These are phyloP conservation scores for Penicillium antarcticum DNA, from an alignment of 495 filamentous ascomycete genomes.

Conservation along the genomic window DNA sequence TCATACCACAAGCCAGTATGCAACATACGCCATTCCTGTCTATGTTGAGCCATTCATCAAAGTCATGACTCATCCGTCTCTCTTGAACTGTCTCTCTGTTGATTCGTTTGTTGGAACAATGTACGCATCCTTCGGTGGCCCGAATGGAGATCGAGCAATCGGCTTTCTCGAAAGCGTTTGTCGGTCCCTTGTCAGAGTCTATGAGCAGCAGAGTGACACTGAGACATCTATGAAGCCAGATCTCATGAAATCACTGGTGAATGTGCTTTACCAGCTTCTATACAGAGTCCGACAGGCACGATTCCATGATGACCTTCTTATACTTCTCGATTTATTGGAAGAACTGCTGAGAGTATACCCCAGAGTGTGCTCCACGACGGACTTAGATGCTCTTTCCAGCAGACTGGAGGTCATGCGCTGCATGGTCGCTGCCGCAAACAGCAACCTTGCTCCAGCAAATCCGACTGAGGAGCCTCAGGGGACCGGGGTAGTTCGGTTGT, in stretches of 20 bases:
- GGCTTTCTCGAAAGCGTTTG: constrained; percentile 7
- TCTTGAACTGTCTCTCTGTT: constrained; percentile 12
- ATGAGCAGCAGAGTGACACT: background rate
- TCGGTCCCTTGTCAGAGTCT: background rate
- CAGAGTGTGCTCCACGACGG: constrained; percentile 4
- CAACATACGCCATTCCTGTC: background rate
- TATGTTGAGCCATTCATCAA: constrained; percentile 8
- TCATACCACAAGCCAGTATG: background rate
- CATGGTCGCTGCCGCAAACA: constrained; percentile 1
- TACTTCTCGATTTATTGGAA: background rate
- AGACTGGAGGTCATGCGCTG: constrained; percentile 12
- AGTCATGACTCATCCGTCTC: constrained; percentile 12
- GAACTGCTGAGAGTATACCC: background rate
- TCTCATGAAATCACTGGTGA: constrained; percentile 5
- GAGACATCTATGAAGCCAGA: background rate
- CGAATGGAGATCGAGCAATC: constrained; percentile 16
- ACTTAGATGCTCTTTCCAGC: constrained; percentile 7
- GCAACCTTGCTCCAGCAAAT: constrained; percentile 2
- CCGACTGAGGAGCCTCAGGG: background rate
- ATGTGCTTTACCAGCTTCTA: constrained; percentile 8
- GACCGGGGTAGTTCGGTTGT: background rate
- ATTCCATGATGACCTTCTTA: constrained; percentile 7
- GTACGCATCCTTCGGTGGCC: constrained; percentile 8
- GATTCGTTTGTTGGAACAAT: constrained; percentile 15
- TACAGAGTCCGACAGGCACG: constrained; percentile 7